phyloP scores from a whole-genome alignment of 1,139 yeast genomes.

The Waltiozyma sp. region DNA sequence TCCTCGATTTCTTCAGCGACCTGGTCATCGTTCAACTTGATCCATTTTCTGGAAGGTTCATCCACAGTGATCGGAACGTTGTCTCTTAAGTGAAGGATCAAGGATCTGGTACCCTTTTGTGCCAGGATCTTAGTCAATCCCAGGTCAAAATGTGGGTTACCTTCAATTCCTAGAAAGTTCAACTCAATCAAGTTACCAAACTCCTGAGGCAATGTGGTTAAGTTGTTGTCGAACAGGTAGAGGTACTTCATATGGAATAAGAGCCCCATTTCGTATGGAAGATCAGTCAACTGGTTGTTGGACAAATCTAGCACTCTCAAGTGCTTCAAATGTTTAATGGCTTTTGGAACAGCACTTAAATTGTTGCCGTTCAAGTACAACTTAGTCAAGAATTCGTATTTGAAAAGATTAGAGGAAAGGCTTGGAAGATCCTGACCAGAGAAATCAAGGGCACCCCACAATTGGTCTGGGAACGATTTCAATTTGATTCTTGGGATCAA shows the following conservation, averaged over 20 bases:
- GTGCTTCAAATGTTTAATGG: constrained; percentile 58
- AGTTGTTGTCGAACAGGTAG: constrained; percentile 78
- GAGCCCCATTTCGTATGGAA: constrained; percentile 79
- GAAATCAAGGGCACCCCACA: constrained; percentile 91
- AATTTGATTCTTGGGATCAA: constrained; percentile 70
- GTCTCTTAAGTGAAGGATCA: constrained; percentile 74
- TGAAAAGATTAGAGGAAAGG: constrained; percentile 64
- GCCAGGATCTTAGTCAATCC: constrained; percentile 58
- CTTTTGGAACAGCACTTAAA: constrained; percentile 55
- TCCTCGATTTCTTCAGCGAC: constrained; percentile 10
- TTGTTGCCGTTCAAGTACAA: constrained; percentile 83
- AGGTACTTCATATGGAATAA: constrained; percentile 72
- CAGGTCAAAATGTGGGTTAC: constrained; percentile 65
- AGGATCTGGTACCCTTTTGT: constrained; percentile 76
- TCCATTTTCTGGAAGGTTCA: constrained; percentile 75
- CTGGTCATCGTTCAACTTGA: constrained; percentile 55
- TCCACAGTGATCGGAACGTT: constrained; percentile 56
- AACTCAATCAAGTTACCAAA: constrained; percentile 81
- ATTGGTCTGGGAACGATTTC: constrained; percentile 48
- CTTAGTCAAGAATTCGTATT: constrained; percentile 77
- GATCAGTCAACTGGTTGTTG: constrained; percentile 53
- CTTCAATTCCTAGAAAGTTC: constrained; percentile 85
- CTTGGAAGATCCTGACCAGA: constrained; percentile 79
- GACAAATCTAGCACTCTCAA: constrained; percentile 81
- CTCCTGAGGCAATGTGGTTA: constrained; percentile 66